phyloP scores from a whole-genome alignment of 768 basidiomycete species.

The Kwoniella bestiolae region DNA sequence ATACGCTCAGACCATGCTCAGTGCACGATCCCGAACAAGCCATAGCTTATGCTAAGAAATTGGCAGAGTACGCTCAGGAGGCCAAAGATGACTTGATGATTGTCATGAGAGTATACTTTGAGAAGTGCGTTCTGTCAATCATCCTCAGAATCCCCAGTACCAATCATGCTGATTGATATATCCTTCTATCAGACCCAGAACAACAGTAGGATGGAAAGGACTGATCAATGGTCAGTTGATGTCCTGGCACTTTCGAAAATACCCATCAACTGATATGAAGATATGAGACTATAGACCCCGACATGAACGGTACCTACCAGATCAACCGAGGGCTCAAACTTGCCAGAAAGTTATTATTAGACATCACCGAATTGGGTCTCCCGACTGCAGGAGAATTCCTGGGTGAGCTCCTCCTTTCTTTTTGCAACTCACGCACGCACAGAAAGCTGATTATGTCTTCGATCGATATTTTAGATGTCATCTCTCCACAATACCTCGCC shows the following conservation, averaged over 20 bases:
- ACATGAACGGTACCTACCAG: constrained; percentile 85
- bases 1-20: constrained; percentile 74
- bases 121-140: constrained; percentile 63
- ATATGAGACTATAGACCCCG: constrained; percentile 65
- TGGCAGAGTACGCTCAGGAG: constrained; percentile 76
- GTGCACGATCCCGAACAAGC: constrained; percentile 88
- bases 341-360: constrained; percentile 82
- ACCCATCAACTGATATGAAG: neutral
- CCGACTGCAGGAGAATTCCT: constrained; percentile 98
- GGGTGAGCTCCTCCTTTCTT: constrained; percentile 41
- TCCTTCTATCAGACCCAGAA: constrained; percentile 62
- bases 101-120: constrained; percentile 98
- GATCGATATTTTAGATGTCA: too few relatives aligned
- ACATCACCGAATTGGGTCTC: constrained; percentile 85
- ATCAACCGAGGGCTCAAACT: constrained; percentile 94
- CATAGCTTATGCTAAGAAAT: constrained; percentile 78
- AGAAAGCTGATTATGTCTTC: too few relatives aligned
- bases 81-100: constrained; percentile 87
- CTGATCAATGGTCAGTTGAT: constrained; percentile 80
- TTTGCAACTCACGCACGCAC: too few relatives aligned
- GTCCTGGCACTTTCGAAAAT: neutral
- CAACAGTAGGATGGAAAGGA: constrained; percentile 98
- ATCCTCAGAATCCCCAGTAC: neutral
- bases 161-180: neutral
- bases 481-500: constrained; percentile 59